Evolutionary conservation across 108 stramenopile species (phyloP).

Genomic region (Cyclotella choctawhatcheeana): DNA sequence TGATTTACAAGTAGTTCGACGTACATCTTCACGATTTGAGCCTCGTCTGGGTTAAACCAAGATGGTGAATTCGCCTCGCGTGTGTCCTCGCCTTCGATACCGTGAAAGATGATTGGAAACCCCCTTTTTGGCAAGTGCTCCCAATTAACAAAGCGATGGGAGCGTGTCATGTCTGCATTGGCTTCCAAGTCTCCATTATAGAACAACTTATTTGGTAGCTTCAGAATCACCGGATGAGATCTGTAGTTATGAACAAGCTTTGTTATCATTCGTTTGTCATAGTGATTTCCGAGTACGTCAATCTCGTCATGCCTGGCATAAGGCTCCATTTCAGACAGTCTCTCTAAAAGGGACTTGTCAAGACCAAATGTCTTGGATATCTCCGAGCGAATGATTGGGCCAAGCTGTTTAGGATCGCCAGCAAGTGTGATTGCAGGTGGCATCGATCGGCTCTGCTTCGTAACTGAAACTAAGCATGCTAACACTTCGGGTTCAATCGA

Average conservation of each 20-base stretch:
- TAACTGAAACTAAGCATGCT: slow-evolving; percentile 21
- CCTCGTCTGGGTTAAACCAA: slow-evolving; percentile 89
- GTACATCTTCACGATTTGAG: slow-evolving; percentile 64
- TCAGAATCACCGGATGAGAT: slow-evolving; percentile 65
- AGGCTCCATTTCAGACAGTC: slow-evolving; percentile 38
- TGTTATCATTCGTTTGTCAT: slow-evolving; percentile 54
- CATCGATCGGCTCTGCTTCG: slow-evolving; percentile 10
- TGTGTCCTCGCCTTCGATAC: slow-evolving; percentile 65
- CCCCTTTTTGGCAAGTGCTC: slow-evolving; percentile 61
- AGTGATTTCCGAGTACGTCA: slow-evolving; percentile 27
- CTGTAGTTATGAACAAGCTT: slow-evolving; percentile 71
- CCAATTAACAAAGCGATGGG: slow-evolving; percentile 52
- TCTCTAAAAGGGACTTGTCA: slow-evolving; percentile 60
- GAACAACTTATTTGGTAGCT: slow-evolving; percentile 64
- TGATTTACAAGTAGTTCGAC: slow-evolving; percentile 62
- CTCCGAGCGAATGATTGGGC: slow-evolving; percentile 64
- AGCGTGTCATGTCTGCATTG: slow-evolving; percentile 45
- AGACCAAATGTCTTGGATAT: slow-evolving; percentile 56
- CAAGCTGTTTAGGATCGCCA: slow-evolving; percentile 78
- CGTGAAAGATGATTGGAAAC: slow-evolving; percentile 74
- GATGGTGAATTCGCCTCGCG: slow-evolving; percentile 78
- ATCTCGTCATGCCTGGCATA: slow-evolving; percentile 23
- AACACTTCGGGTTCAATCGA: slow-evolving; percentile 67
- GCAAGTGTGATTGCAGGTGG: slow-evolving; percentile 49
- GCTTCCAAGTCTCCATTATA: slow-evolving; percentile 58